These are phyloP conservation scores for Fusarium sp. DNA, from an alignment of 2,329 filamentous ascomycete species.

Conservation along the genomic window DNA sequence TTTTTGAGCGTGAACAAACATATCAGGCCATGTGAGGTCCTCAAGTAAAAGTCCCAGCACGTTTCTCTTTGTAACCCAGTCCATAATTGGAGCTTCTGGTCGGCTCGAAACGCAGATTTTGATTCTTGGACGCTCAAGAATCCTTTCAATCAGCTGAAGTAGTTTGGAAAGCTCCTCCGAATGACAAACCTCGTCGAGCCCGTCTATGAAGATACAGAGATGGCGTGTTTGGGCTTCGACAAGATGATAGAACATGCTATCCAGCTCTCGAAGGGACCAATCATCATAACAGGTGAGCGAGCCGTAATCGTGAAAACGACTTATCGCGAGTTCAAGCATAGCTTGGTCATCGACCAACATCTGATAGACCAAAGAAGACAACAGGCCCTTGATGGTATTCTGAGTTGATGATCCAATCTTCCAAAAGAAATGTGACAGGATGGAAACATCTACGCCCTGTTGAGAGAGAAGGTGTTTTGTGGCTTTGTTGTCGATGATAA, in stretches of 20 bases:
- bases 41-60: fast-evolving
- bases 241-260: background rate
- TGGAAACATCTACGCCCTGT: background rate
- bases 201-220: background rate
- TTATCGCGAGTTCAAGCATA: background rate
- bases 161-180: background rate
- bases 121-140: fast-evolving
- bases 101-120: background rate
- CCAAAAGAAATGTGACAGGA: slow-evolving; percentile 21
- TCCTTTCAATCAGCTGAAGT: background rate
- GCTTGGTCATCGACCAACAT: fast-evolving
- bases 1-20: background rate
- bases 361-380: background rate
- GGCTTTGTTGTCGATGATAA: background rate
- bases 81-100: background rate
- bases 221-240: background rate
- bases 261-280: background rate
- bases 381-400: background rate
- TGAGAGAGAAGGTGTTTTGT: fast-evolving
- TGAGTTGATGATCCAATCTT: slow-evolving; percentile 6
- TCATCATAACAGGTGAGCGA: background rate
- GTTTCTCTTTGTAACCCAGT: fast-evolving
- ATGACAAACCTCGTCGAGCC: background rate
- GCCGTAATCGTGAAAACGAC: too few species aligned
- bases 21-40: background rate